phyloP scores from a whole-genome alignment of 2,329 filamentous ascomycete genomes.

The Seiridium unicorne region DNA sequence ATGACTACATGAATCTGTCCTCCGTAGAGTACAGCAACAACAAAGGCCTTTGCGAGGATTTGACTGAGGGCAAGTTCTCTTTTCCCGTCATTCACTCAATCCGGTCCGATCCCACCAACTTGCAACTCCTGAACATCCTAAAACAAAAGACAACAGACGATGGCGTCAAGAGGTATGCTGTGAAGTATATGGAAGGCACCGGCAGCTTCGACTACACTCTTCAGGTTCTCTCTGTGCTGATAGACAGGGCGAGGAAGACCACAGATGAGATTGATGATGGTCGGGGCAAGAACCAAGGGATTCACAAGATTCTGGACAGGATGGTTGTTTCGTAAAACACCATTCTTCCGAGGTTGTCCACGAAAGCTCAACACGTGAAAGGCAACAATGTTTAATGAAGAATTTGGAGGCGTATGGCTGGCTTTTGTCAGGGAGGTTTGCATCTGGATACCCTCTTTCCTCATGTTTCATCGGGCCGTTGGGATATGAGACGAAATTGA shows the following conservation, averaged over 20 bases:
- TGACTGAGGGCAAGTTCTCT: slow-evolving; percentile 96
- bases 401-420: neutral
- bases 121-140: slow-evolving; percentile 86
- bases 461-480: neutral
- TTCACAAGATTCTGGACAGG: slow-evolving; percentile 68
- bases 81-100: slow-evolving; percentile 96
- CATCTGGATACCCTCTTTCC: slow-evolving; percentile 11
- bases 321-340: slow-evolving; percentile 42
- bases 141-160: slow-evolving; percentile 85
- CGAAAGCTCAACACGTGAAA: neutral
- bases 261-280: slow-evolving; percentile 65
- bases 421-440: neutral
- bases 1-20: slow-evolving; percentile 90
- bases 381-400: neutral
- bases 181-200: slow-evolving; percentile 85
- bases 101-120: slow-evolving; percentile 68
- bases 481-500: neutral
- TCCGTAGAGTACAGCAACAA: slow-evolving; percentile 75
- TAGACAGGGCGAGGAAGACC: slow-evolving; percentile 60
- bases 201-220: slow-evolving; percentile 87
- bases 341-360: too few relatives aligned
- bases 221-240: slow-evolving; percentile 62
- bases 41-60: slow-evolving; percentile 92
- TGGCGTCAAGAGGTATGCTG: slow-evolving; percentile 87
- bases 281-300: slow-evolving; percentile 51